Conservation (phyloP, 805 yeast species). For the Lachancea nothofagi region DNA sequence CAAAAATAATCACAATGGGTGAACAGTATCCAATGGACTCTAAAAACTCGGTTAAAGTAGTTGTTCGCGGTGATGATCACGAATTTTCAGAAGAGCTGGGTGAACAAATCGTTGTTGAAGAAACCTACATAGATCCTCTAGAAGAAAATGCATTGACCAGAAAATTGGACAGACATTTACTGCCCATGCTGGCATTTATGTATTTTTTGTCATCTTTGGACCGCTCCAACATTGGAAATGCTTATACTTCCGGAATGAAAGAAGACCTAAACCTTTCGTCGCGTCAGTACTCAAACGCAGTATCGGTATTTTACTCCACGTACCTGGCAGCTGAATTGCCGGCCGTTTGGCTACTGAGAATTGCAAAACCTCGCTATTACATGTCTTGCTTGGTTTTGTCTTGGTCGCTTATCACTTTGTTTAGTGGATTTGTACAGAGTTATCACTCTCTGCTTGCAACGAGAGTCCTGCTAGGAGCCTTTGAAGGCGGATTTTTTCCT, state of each 20-base stretch:
- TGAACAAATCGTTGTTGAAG: conserved; percentile 5
- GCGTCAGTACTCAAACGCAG: conserved; percentile 34
- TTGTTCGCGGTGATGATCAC: conserved; percentile 1
- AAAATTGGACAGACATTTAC: conserved; percentile 29
- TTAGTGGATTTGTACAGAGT: conserved; percentile 29
- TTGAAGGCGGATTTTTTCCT: conserved; percentile 41
- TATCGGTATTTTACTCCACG: conserved; percentile 36
- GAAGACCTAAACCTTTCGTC: conserved; percentile 48
- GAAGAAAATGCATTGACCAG: conserved; percentile 22
- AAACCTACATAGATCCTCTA: conserved; percentile 12
- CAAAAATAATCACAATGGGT: neutral
- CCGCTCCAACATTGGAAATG: conserved; percentile 51
- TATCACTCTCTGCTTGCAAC: conserved; percentile 35
- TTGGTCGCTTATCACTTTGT: conserved; percentile 35
- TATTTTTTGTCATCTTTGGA: conserved; percentile 42
- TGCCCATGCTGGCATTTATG: conserved; percentile 32
- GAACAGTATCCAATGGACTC: neutral
- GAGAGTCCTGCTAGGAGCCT: conserved; percentile 40
- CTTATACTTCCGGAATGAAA: conserved; percentile 54
- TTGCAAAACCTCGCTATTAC: conserved; percentile 23
- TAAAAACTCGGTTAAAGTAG: conserved; percentile 1
- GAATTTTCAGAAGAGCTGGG: conserved; percentile 7
- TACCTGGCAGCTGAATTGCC: conserved; percentile 35
- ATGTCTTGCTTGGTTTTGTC: conserved; percentile 22
- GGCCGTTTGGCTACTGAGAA: conserved; percentile 29